These are phyloP conservation scores for Candida sanyiensis DNA, from an alignment of 805 yeast genomes.

Conservation along the genomic window DNA sequence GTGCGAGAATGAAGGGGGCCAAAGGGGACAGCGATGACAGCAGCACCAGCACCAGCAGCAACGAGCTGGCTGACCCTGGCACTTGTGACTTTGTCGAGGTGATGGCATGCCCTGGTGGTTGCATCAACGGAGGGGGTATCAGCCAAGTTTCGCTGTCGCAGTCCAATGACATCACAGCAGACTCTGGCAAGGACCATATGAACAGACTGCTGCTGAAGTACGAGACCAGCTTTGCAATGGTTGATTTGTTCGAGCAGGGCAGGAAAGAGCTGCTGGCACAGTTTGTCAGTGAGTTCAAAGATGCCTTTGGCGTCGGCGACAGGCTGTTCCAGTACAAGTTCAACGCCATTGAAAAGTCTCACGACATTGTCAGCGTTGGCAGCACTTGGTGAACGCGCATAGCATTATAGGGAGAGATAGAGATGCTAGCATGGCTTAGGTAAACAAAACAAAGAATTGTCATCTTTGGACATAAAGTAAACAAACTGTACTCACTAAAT, in stretches of 20 bases:
- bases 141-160: conserved; percentile 12
- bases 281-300: conserved; percentile 34
- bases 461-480: no score
- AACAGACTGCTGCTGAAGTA: conserved; percentile 28
- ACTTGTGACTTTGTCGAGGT: conserved; percentile 81
- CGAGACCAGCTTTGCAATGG: conserved; percentile 27
- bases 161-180: conserved; percentile 2
- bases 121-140: conserved; percentile 96
- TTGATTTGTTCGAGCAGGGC: conserved; percentile 25
- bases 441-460: no score
- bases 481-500: conserved; percentile 1
- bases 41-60: no score
- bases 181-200: conserved; percentile 24
- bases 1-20: conserved; percentile 12
- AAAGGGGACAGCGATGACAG: conserved; percentile 13
- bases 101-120: conserved; percentile 98
- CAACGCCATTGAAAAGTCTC: conserved; percentile 45
- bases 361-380: conserved; percentile 26
- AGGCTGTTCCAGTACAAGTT: conserved; percentile 44
- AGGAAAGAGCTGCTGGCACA: conserved; percentile 10
- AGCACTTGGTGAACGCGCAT: not conserved
- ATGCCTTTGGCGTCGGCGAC: conserved; percentile 28
- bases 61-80: conserved; percentile 66
- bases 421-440: no score
- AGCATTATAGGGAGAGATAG: no score